Base-by-base conservation (phyloP, 2,329 filamentous ascomycete species). In the Biscogniauxia mediterranea region DNA sequence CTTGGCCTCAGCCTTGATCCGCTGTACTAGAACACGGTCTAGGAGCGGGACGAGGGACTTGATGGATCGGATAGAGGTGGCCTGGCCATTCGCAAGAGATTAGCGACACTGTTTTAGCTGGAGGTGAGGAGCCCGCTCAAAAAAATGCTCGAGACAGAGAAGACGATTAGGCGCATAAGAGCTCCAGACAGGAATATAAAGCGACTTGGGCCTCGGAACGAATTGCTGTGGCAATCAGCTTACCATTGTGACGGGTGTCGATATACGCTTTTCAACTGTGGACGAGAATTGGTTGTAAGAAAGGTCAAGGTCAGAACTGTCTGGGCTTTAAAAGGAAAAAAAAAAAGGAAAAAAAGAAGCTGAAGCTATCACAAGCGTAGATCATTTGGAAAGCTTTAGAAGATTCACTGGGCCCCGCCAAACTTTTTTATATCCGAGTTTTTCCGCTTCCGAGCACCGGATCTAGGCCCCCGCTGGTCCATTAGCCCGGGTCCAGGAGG, bases 11-110 rank as follows among this genome's bases (percentile, higher is more conserved):
- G 94, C 91, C 85, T 98, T 98, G 82, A 97, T 82, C 80, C 95
- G 92, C 88, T 99, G 95, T 71, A 99, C 92, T 68, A 99, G 90
- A 71, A 99, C 93, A 73, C 95, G 94, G 88, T 99, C 95, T 80
- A 99, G 89, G 70, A 99, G 93, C 66, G 95, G 95, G 63, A 89
- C 91, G 73, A 99, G 93, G 74, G 89, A 89, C 82, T 94, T 95
- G 87, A 99, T 93, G 78, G 91, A 96, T 80, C 94, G 95, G 83
- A 98, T 87, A 69, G 93, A 86, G 75, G 86, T 89, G 70, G 86
- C 80, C 86, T 89, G 64, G 19, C 49, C 56, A n/a, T 52, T 49
- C 42, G 20, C 8, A 17, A 58, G n/a, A 42, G 25, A 63, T 42
- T 57, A 38, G 13, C 15, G 13, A 20, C n/a, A 20, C n/a, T 51